Evolutionary conservation across 129 eudicot genomes (phyloP).

Genomic region (Helichrysum umbraculigerum): DNA sequence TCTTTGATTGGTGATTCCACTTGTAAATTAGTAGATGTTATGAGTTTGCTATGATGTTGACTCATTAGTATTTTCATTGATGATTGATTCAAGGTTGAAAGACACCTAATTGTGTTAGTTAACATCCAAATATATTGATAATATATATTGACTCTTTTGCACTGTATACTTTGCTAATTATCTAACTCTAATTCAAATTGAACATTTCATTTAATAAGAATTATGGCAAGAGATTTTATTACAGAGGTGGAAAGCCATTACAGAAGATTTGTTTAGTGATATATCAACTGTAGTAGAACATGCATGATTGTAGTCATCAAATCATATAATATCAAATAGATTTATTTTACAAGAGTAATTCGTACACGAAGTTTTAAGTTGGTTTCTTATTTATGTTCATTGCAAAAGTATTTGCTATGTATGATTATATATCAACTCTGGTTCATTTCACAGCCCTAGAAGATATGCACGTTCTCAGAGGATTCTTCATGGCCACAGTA

Average conservation of each 20-base stretch:
- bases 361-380: background rate
- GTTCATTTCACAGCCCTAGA: constrained; percentile 22
- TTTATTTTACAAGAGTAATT: background rate
- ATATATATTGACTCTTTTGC: background rate
- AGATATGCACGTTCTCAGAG: constrained; percentile 34
- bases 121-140: background rate
- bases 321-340: background rate
- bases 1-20: background rate
- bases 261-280: background rate
- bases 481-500: constrained; percentile 44
- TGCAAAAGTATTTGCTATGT: background rate
- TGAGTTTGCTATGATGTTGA: background rate
- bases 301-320: background rate
- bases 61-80: background rate
- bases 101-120: background rate
- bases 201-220: background rate
- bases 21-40: background rate
- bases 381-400: constrained; percentile 11
- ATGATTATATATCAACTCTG: background rate
- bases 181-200: background rate
- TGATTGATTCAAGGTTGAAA: background rate
- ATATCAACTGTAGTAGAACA: background rate
- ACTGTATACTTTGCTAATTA: background rate
- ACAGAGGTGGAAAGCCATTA: background rate
- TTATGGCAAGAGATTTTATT: background rate